Conservation (phyloP, 345 rosid genomes). For the Boechera stricta region DNA sequence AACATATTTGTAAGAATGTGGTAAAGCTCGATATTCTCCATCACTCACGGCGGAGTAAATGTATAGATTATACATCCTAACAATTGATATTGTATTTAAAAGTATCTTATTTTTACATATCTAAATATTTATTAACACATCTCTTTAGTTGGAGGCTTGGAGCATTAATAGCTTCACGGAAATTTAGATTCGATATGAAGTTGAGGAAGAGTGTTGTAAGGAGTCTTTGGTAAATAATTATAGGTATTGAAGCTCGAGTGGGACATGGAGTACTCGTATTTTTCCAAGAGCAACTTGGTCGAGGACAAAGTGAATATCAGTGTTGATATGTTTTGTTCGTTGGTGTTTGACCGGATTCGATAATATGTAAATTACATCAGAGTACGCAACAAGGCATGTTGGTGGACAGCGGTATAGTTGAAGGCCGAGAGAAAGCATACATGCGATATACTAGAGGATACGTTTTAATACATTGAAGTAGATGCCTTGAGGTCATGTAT, state of each 20-base stretch:
- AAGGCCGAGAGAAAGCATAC: neutral
- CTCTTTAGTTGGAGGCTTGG: neutral
- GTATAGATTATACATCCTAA: neutral
- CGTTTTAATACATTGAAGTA: neutral
- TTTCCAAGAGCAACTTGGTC: neutral
- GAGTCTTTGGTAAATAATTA: neutral
- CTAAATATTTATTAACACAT: neutral
- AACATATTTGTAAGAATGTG: neutral
- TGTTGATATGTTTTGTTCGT: neutral
- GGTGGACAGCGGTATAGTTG: neutral
- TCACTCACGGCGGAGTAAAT: neutral
- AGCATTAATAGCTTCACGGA: neutral
- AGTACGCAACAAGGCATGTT: neutral
- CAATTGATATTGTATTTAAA: neutral
- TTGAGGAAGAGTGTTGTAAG: neutral
- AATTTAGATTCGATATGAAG: neutral
- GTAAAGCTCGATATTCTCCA: neutral
- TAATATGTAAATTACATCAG: neutral
- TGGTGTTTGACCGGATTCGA: neutral
- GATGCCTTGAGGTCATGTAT: neutral
- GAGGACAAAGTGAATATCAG: neutral
- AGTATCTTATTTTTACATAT: neutral
- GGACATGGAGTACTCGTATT: neutral
- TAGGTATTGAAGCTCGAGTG: neutral
- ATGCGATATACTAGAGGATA: neutral